Base-by-base conservation (phyloP, 495 filamentous ascomycete species). In the Aspergillus sclerotiicarbonarius region DNA sequence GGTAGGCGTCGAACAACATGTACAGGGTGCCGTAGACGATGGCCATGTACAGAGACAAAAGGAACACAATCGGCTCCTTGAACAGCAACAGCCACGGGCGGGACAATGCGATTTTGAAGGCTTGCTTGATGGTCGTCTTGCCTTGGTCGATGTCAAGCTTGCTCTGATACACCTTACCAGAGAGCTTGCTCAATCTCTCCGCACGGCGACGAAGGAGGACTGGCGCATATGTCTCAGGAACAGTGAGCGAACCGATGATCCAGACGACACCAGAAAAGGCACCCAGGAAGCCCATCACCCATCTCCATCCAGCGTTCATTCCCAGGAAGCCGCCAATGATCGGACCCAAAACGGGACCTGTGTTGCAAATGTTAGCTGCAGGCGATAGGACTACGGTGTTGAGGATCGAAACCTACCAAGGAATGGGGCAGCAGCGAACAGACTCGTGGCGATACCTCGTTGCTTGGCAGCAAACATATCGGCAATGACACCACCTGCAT, bases 1-100 rank as follows among this genome's bases (percentile, higher is more conserved):
- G 92, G 67, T 79, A 80, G 20, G 90, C 90, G 30, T 90, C 85
- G 72, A 97, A 96, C 62, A 94, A 80, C 59, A 96, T 83, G 71
- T 94, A 96, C 12, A 93, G 70, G 25, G 90, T 86, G 10, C 89
- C 86, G 65, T 91, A 92, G 9, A 85, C 75, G 56, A 91, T 83
- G 41, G 88, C 84, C 73, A 92, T 84, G 68, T 92, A 93, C 5
- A 90, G 59, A 13, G 84, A 86, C 16, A 88, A 79, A 31, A 87
- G 67, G 60, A 86, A 77, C 39, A 85, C 82, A 57, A 91, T 87
- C 9, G 86, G 83, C 62, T 81, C 79, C 51, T 55, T 62, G 59
- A 81, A 73, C 9, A 82, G 57, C 15, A 82, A 68, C 50, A 79
- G 65, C 79, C 79, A 82, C 0, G 79, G 79, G 1, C 79, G 75